Conservation (phyloP, 139 green algal genomes). For the Coccomyxa sp. region DNA sequence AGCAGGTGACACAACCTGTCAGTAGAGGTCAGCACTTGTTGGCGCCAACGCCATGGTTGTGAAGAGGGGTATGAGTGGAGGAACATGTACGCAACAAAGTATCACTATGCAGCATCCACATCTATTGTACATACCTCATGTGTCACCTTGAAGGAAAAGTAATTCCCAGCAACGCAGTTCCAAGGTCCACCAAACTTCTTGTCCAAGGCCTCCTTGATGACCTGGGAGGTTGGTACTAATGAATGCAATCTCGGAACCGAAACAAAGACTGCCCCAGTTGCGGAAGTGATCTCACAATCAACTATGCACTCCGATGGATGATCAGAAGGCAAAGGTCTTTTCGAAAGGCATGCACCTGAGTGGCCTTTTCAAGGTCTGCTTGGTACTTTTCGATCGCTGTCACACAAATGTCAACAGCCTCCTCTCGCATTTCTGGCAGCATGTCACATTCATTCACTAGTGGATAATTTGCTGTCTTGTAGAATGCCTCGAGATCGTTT, state of each 20-base stretch:
- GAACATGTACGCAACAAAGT: too few species aligned
- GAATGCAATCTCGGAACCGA: too few species aligned
- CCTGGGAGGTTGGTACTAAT: constrained; percentile 30
- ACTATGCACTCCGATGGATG: too few species aligned
- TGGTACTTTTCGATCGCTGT: constrained; percentile 76
- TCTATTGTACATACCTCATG: constrained; percentile 60
- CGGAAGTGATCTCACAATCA: too few species aligned
- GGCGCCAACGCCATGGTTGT: not conserved
- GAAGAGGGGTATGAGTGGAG: too few species aligned
- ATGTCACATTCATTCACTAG: constrained; percentile 81
- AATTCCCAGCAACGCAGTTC: constrained; percentile 80
- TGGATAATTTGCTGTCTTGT: constrained; percentile 69
- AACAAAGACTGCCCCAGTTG: too few species aligned
- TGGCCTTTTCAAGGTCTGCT: constrained; percentile 77
- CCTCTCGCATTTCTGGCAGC: constrained; percentile 75
- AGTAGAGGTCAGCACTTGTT: not conserved
- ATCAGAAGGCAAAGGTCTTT: not conserved
- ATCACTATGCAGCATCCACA: too few species aligned
- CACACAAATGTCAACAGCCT: constrained; percentile 82
- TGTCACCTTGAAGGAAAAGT: constrained; percentile 82
- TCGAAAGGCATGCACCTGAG: constrained; percentile 44
- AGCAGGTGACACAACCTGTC: not conserved
- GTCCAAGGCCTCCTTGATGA: constrained; percentile 91
- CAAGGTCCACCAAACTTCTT: constrained; percentile 88
- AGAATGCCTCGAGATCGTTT: constrained; percentile 47